Evolutionary conservation across 2,329 filamentous ascomycete species (phyloP).

Genomic region (Tolypocladium inflatum): DNA sequence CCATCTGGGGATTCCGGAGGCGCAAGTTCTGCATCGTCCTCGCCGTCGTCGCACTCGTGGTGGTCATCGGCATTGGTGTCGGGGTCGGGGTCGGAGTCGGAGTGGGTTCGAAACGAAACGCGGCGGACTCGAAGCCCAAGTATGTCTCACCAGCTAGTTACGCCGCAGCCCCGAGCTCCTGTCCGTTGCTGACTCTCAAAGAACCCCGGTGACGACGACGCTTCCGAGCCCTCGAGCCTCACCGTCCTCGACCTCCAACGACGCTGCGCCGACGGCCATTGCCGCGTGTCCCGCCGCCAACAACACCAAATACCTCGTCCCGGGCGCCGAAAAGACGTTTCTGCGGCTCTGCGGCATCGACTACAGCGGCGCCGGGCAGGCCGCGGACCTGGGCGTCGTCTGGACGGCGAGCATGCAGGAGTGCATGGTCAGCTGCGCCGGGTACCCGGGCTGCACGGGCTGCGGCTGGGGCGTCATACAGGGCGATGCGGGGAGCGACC

Average conservation of each 20-base stretch:
- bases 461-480: conserved; percentile 34
- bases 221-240: not conserved
- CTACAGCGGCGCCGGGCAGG: conserved; percentile 25
- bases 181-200: not conserved
- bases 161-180: not conserved
- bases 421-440: conserved; percentile 35
- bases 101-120: conserved; percentile 15
- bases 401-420: conserved; percentile 29
- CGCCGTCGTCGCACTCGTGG: conserved; percentile 14
- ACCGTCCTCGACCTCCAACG: conserved; percentile 6
- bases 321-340: conserved; percentile 30
- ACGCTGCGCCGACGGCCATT: conserved; percentile 12
- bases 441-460: conserved; percentile 27
- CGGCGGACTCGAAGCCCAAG: not conserved
- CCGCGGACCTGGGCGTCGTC: conserved; percentile 24
- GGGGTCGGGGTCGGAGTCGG: conserved; percentile 31
- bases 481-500: conserved; percentile 27
- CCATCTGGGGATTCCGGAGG: conserved; percentile 15
- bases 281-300: conserved; percentile 31
- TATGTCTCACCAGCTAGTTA: conserved; percentile 1
- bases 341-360: conserved; percentile 35
- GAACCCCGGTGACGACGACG: not conserved
- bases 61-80: conserved; percentile 26
- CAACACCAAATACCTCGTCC: conserved; percentile 32
- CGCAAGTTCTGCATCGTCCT: conserved; percentile 26